These are phyloP conservation scores for Vigna trinervia DNA, from an alignment of 306 rosid genomes.

Conservation along the genomic window DNA sequence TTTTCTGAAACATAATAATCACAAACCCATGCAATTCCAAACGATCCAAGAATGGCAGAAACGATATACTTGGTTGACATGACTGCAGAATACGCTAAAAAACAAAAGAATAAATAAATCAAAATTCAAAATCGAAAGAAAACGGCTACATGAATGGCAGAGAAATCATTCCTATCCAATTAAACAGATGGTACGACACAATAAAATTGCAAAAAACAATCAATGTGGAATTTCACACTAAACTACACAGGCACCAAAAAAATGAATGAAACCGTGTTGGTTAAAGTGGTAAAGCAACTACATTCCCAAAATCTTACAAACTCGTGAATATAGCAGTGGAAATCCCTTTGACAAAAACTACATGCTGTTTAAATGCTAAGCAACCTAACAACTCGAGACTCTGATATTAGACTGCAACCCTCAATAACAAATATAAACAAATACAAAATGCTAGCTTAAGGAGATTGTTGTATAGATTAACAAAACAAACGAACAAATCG, in stretches of 20 bases:
- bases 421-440: slow-evolving; percentile 19
- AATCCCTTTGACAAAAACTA: slow-evolving; percentile 4
- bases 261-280: neutral
- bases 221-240: neutral
- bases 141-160: slow-evolving; percentile 10
- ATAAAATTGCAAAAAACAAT: slow-evolving; percentile 5
- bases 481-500: neutral
- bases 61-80: slow-evolving; percentile 68
- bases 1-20: slow-evolving; percentile 63
- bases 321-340: neutral
- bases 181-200: neutral
- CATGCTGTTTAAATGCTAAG: neutral
- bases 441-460: neutral
- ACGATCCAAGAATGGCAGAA: slow-evolving; percentile 54
- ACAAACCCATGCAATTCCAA: slow-evolving; percentile 60
- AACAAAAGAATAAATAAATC: slow-evolving; percentile 23
- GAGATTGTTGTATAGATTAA: neutral
- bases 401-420: neutral
- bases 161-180: neutral
- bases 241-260: slow-evolving; percentile 12
- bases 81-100: slow-evolving; percentile 42
- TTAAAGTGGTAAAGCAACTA: neutral
- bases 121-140: slow-evolving; percentile 12
- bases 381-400: slow-evolving; percentile 1
- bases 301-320: slow-evolving; percentile 20